A percentile compares a stretch with the other conserved stretches of the same genome.
phyloP scores from a whole-genome alignment of 2,329 filamentous ascomycete genomes.

The Cucurbitaria berberidis region DNA sequence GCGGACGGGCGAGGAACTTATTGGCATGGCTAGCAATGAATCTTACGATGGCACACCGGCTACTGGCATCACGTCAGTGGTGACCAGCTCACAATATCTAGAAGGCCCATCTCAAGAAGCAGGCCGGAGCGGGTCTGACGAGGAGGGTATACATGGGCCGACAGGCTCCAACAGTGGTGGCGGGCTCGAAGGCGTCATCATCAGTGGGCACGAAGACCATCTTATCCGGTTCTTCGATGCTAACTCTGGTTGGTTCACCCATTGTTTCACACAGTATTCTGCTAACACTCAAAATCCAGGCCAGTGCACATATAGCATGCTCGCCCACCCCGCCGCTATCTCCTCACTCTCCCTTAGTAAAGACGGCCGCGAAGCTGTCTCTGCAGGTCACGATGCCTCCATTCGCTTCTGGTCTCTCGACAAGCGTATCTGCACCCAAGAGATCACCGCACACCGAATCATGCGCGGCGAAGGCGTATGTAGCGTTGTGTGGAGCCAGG shows the following conservation, averaged over 20 bases:
- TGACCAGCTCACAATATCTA: slow-evolving; percentile 82
- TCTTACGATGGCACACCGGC: slow-evolving; percentile 88
- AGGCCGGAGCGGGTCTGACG: slow-evolving; percentile 68
- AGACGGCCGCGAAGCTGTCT: slow-evolving; percentile 92
- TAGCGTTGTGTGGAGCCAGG: slow-evolving; percentile 92
- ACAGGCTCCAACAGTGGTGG: slow-evolving; percentile 79
- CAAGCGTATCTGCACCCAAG: slow-evolving; percentile 92
- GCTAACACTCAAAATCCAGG: slow-evolving; percentile 61
- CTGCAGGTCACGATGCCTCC: slow-evolving; percentile 92
- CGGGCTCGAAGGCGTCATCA: slow-evolving; percentile 85
- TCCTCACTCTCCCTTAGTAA: slow-evolving; percentile 90
- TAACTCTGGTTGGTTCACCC: slow-evolving; percentile 81
- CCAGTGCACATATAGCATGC: slow-evolving; percentile 99
- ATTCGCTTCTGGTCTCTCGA: slow-evolving; percentile 97
- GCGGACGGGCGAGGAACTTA: slow-evolving; percentile 86
- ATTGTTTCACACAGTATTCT: neutral
- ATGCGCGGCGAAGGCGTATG: slow-evolving; percentile 98
- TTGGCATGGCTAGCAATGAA: slow-evolving; percentile 90
- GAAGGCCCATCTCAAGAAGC: slow-evolving; percentile 68
- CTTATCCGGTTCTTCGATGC: slow-evolving; percentile 98
- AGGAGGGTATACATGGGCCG: slow-evolving; percentile 79
- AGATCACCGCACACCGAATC: slow-evolving; percentile 88
- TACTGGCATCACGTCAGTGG: slow-evolving; percentile 86
- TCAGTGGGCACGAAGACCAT: slow-evolving; percentile 94
- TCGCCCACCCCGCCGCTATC: slow-evolving; percentile 92